phyloP scores from a whole-genome alignment of 2,329 filamentous ascomycete genomes.

The Cladosporium sp. region DNA sequence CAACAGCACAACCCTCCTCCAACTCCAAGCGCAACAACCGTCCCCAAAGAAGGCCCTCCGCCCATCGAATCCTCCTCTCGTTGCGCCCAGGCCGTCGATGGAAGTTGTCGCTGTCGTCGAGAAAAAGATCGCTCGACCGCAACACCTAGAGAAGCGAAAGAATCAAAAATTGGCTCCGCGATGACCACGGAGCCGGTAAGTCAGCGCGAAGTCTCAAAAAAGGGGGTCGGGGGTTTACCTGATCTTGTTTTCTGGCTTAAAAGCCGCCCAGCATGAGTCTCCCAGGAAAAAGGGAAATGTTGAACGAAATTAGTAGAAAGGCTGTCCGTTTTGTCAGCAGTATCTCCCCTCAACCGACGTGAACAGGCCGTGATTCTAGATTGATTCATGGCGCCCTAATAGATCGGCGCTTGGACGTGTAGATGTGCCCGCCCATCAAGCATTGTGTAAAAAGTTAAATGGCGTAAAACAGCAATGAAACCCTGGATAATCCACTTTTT shows the following conservation, averaged over 20 bases:
- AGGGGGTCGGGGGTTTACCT: background rate
- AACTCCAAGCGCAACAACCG: background rate
- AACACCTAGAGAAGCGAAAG: background rate
- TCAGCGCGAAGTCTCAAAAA: background rate
- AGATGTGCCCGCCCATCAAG: conserved; percentile 1
- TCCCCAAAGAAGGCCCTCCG: background rate
- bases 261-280: background rate
- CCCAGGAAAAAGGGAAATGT: background rate
- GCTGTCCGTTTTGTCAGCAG: background rate
- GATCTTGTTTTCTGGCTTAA: background rate
- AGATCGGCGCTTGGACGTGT: background rate
- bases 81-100: background rate
- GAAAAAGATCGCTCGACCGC: background rate
- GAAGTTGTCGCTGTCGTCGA: background rate
- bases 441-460: background rate
- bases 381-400: background rate
- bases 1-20: background rate
- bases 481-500: conserved; percentile 4
- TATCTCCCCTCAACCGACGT: conserved; percentile 1
- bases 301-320: background rate
- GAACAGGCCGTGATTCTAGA: background rate
- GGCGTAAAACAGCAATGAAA: background rate
- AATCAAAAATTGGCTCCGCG: background rate
- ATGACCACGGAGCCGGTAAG: background rate
- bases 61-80: background rate